phyloP scores from a whole-genome alignment of 371 early-diverging fungal genomes.

The Phascolomyces articulosus region DNA sequence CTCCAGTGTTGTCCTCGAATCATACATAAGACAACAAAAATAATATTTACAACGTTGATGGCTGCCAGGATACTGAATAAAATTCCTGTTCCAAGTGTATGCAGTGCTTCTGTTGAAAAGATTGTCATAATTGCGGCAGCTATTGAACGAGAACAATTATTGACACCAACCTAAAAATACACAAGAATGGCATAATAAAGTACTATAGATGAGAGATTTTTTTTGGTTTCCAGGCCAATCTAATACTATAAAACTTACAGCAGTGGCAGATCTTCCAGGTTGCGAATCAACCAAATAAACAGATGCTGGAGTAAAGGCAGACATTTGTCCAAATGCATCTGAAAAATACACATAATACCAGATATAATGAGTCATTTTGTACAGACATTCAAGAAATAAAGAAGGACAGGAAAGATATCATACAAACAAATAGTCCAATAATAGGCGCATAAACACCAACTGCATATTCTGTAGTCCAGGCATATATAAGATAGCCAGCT shows the following conservation, averaged over 20 bases:
- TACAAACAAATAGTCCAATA: slow-evolving; percentile 37
- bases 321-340: slow-evolving; percentile 41
- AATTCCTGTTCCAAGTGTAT: slow-evolving; percentile 28
- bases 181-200: slow-evolving; percentile 24
- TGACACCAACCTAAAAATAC: slow-evolving; percentile 22
- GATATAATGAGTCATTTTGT: too few relatives aligned
- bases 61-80: slow-evolving; percentile 30
- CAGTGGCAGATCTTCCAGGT: slow-evolving; percentile 18
- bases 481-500: slow-evolving; percentile 37
- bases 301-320: slow-evolving; percentile 20
- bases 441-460: slow-evolving; percentile 29
- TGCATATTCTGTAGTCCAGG: slow-evolving; percentile 35
- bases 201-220: too few relatives aligned
- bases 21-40: slow-evolving; percentile 25
- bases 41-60: slow-evolving; percentile 24
- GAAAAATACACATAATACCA: not conserved
- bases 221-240: too few relatives aligned
- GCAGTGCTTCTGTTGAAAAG: slow-evolving; percentile 25
- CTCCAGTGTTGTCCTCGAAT: slow-evolving; percentile 29
- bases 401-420: not conserved
- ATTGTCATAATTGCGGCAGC: slow-evolving; percentile 35
- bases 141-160: slow-evolving; percentile 43
- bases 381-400: too few relatives aligned
- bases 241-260: slow-evolving; percentile 6
- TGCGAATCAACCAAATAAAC: slow-evolving; percentile 23